These are phyloP conservation scores for Fraxinus platypoda DNA, from an alignment of 305 asterid species.

Conservation along the genomic window DNA sequence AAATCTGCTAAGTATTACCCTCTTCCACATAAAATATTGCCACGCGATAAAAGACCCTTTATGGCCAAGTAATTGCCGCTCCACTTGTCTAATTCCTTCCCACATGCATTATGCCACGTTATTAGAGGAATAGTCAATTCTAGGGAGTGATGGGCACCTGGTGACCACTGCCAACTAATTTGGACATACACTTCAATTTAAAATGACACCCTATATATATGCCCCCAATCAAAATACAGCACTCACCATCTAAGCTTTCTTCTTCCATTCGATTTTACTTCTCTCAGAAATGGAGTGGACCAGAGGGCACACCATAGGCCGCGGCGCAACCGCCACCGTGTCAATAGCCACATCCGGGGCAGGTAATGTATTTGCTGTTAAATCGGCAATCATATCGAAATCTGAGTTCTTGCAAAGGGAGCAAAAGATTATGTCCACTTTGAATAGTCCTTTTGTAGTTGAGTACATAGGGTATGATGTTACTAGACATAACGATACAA, in stretches of 20 bases:
- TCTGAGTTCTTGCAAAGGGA: constrained; percentile 49
- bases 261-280: constrained; percentile 13
- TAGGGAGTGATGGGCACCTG: background rate
- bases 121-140: constrained; percentile 42
- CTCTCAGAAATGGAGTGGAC: constrained; percentile 55
- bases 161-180: constrained; percentile 50
- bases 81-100: constrained; percentile 20
- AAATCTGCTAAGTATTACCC: background rate
- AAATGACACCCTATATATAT: constrained; percentile 24
- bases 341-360: constrained; percentile 40
- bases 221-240: constrained; percentile 22
- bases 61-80: constrained; percentile 33
- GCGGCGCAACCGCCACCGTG: constrained; percentile 66
- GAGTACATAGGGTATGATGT: constrained; percentile 55
- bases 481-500: constrained; percentile 34
- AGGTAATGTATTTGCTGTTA: constrained; percentile 51
- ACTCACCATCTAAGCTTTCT: constrained; percentile 3
- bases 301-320: constrained; percentile 68
- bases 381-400: constrained; percentile 43
- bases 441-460: constrained; percentile 42
- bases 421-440: constrained; percentile 40
- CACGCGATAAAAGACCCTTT: constrained; percentile 26
- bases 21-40: constrained; percentile 14
- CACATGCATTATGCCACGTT: constrained; percentile 47
- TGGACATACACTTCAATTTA: constrained; percentile 29